A percentile compares a stretch with the other conserved stretches of the same genome.
Evolutionary conservation across 2,329 filamentous ascomycete species (phyloP).

Genomic region (Arthrobotrys iridis): DNA sequence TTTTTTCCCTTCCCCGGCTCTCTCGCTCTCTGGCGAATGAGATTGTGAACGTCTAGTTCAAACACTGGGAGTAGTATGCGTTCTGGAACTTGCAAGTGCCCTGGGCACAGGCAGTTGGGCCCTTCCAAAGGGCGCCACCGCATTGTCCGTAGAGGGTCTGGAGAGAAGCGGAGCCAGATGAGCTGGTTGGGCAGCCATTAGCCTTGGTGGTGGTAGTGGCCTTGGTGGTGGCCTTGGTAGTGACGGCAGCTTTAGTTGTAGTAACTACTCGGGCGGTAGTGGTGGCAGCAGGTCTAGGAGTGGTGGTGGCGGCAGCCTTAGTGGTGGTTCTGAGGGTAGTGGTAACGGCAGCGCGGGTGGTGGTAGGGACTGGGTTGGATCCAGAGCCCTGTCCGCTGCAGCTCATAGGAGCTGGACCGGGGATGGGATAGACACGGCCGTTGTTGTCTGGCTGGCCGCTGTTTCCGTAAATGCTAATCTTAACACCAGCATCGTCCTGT

Average conservation of each 20-base stretch:
- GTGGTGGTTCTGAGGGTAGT: constrained; percentile 7
- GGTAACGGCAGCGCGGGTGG: not conserved
- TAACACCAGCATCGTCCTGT: constrained; percentile 59
- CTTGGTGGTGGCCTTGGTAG: constrained; percentile 13
- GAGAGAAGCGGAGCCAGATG: constrained; percentile 15
- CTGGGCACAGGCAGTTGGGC: constrained; percentile 62
- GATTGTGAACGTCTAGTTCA: constrained; percentile 39
- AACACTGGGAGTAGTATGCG: constrained; percentile 65
- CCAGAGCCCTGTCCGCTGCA: constrained; percentile 31
- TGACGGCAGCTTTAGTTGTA: not conserved
- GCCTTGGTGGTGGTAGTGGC: not conserved
- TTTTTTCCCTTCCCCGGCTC: constrained; percentile 4
- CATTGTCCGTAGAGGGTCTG: constrained; percentile 62
- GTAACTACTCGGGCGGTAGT: no score
- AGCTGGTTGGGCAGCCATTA: constrained; percentile 13
- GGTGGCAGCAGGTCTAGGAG: constrained; percentile 2
- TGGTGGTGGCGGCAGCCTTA: constrained; percentile 8
- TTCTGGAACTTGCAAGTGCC: constrained; percentile 63
- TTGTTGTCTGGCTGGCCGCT: constrained; percentile 48
- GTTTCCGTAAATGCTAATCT: constrained; percentile 48
- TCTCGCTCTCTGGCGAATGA: constrained; percentile 11
- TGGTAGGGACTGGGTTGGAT: not conserved
- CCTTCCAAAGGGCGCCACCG: constrained; percentile 63
- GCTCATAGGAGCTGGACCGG: constrained; percentile 36
- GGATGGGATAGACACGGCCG: constrained; percentile 36